These are phyloP conservation scores for Verticillium dahliae DNA, from an alignment of 2,329 filamentous ascomycete species.

Conservation along the genomic window DNA sequence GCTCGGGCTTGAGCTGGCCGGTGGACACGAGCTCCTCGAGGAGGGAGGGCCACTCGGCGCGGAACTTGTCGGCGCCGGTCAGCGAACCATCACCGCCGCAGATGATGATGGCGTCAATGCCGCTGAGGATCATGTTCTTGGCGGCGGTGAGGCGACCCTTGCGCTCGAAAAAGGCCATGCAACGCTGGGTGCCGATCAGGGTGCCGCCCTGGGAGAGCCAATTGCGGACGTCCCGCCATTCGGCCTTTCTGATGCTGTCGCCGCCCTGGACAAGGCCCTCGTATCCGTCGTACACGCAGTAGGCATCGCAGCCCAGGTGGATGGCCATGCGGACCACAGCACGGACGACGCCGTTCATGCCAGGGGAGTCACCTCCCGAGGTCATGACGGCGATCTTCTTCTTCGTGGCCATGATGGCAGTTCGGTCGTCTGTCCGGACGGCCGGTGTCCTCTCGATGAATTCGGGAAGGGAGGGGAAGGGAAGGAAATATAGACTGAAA, in stretches of 20 bases:
- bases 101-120: conserved; percentile 93
- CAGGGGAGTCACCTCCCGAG: conserved; percentile 86
- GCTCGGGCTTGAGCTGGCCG: conserved; percentile 62
- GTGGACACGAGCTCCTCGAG: conserved; percentile 75
- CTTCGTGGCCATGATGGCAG: conserved; percentile 36
- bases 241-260: conserved; percentile 78
- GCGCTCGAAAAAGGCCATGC: conserved; percentile 87
- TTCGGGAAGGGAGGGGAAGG: not conserved
- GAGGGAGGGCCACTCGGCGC: conserved; percentile 84
- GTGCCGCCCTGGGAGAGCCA: conserved; percentile 93
- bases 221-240: conserved; percentile 90
- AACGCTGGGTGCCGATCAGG: conserved; percentile 89
- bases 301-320: conserved; percentile 73
- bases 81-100: conserved; percentile 95
- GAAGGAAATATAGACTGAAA: not conserved
- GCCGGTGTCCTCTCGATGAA: not conserved
- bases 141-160: conserved; percentile 76
- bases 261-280: conserved; percentile 89
- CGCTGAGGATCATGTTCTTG: conserved; percentile 88
- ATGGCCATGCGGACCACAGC: conserved; percentile 90
- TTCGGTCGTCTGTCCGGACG: not conserved
- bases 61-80: conserved; percentile 91
- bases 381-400: conserved; percentile 87
- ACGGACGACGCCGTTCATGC: conserved; percentile 89
- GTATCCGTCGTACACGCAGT: conserved; percentile 87